Evolutionary conservation across 805 yeast genomes (phyloP).

Genomic region (Phaffomyces opuntiae): DNA sequence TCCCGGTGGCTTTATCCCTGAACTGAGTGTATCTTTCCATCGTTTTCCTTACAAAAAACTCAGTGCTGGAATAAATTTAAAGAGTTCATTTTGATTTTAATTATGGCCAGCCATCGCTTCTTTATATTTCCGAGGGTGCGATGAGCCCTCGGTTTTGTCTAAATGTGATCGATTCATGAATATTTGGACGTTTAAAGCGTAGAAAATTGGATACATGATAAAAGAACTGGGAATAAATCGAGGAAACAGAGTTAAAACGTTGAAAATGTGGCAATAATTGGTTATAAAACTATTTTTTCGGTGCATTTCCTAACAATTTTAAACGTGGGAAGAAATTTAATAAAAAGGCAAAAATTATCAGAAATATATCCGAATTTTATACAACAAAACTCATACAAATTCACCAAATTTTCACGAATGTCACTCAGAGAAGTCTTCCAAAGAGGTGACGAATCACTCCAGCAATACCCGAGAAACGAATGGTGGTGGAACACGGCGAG

Average conservation of each 20-base stretch:
- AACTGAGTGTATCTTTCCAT: conserved; percentile 83
- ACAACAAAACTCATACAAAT: no score
- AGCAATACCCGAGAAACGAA: conserved; percentile 52
- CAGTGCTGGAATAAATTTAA: background rate
- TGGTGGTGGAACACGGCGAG: conserved; percentile 62
- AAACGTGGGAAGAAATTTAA: background rate
- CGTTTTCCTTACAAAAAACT: no score
- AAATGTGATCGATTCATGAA: no score
- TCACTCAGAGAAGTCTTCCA: conserved; percentile 60
- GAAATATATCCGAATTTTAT: no score
- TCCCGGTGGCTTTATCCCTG: conserved; percentile 92
- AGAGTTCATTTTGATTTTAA: background rate
- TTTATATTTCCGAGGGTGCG: no score
- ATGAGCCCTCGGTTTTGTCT: no score
- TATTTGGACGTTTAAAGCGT: background rate
- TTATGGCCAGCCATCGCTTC: no score
- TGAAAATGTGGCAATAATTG: no score
- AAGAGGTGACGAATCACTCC: conserved; percentile 67
- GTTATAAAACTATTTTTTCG: no score
- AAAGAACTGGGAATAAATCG: background rate
- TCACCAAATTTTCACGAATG: conserved; percentile 31
- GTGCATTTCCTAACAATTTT: background rate
- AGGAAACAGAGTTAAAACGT: no score
- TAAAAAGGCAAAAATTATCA: background rate
- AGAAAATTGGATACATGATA: background rate